Evolutionary conservation across 1,284 basidiomycete genomes (phyloP).

Genomic region (Irpex lacteus): DNA sequence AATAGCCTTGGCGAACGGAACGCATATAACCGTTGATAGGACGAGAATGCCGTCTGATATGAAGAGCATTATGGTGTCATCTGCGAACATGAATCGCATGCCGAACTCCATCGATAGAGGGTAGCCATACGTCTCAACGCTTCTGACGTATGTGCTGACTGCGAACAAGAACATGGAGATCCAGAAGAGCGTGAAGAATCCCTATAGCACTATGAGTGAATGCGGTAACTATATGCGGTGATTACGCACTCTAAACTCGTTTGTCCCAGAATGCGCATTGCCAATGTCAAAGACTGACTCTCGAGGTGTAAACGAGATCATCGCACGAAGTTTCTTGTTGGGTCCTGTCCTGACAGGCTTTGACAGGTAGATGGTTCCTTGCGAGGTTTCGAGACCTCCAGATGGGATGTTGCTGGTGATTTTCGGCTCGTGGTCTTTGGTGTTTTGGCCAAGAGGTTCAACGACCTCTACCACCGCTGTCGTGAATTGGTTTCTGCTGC

Average conservation of each 20-base stretch:
- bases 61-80: constrained; percentile 82
- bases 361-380: constrained; percentile 71
- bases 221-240: neutral
- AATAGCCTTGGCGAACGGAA: constrained; percentile 81
- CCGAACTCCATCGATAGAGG: constrained; percentile 84
- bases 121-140: constrained; percentile 75
- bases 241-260: constrained; percentile 80
- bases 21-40: constrained; percentile 70
- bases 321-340: constrained; percentile 67
- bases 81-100: constrained; percentile 70
- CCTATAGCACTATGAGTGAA: constrained; percentile 38
- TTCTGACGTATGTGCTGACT: constrained; percentile 72
- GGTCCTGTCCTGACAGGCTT: constrained; percentile 66
- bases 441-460: neutral
- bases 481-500: constrained; percentile 8
- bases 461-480: constrained; percentile 13
- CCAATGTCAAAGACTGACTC: constrained; percentile 81
- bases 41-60: constrained; percentile 85
- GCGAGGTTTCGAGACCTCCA: constrained; percentile 52
- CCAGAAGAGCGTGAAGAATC: constrained; percentile 94
- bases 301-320: constrained; percentile 83
- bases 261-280: constrained; percentile 69
- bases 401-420: constrained; percentile 23
- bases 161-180: constrained; percentile 82
- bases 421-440: neutral